Conservation (phyloP, 2,329 filamentous ascomycete genomes). For the Biscogniauxia sp. region DNA sequence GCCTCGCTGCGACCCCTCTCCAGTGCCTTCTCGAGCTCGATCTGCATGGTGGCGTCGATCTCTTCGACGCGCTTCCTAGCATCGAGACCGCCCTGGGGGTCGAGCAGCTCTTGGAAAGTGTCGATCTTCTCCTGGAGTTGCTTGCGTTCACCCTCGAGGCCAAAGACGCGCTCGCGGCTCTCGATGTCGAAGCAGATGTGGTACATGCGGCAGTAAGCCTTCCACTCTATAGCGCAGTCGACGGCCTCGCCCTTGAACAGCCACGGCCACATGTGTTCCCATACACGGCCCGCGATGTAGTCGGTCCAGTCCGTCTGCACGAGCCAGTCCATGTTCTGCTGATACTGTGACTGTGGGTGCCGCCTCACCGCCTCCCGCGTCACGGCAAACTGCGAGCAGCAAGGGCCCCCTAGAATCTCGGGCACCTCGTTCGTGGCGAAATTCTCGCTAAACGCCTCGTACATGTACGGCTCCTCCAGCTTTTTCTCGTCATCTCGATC, state of each 20-base stretch:
- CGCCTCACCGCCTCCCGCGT: conserved; percentile 29
- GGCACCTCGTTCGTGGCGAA: conserved; percentile 29
- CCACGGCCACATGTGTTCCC: conserved; percentile 36
- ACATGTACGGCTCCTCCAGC: conserved; percentile 32
- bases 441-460: conserved; percentile 29
- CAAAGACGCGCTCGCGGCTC: conserved; percentile 13
- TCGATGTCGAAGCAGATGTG: conserved; percentile 31
- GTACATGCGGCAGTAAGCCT: conserved; percentile 34
- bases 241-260: conserved; percentile 35
- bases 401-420: conserved; percentile 32
- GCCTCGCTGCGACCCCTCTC: conserved; percentile 18
- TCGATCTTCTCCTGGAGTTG: conserved; percentile 15
- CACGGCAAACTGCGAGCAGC: conserved; percentile 37
- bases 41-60: conserved; percentile 21
- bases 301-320: conserved; percentile 28
- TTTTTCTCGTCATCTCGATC: conserved; percentile 18
- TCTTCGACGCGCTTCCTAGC: conserved; percentile 21
- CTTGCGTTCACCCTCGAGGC: conserved; percentile 21
- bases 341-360: conserved; percentile 31
- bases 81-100: conserved; percentile 17
- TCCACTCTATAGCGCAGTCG: conserved; percentile 43
- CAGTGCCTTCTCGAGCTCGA: conserved; percentile 14
- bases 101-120: conserved; percentile 18
- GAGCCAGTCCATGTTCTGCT: conserved; percentile 30
- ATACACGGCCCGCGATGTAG: conserved; percentile 33